A percentile compares a stretch with the other conserved stretches of the same genome.
Evolutionary conservation across 768 basidiomycete genomes (phyloP).

Genomic region (Boletus patriciae): DNA sequence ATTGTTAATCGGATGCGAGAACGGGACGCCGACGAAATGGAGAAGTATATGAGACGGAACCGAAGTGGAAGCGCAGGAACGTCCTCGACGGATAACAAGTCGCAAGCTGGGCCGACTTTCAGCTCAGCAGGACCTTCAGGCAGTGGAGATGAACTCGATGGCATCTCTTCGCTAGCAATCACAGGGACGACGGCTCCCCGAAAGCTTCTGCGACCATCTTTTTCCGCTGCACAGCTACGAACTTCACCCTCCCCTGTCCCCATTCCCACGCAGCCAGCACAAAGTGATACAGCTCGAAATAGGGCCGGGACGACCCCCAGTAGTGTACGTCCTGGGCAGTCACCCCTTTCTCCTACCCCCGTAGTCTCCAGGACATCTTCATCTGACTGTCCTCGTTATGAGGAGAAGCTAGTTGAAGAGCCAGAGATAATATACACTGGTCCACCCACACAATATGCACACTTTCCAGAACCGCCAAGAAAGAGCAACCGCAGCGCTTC

Average conservation of each 20-base stretch:
- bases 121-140: slow-evolving; percentile 52
- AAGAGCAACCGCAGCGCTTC: slow-evolving; percentile 40
- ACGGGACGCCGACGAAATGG: slow-evolving; percentile 84
- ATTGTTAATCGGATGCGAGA: slow-evolving; percentile 80
- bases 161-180: slow-evolving; percentile 45
- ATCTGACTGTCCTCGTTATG: slow-evolving; percentile 47
- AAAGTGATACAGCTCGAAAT: slow-evolving; percentile 47
- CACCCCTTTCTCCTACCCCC: slow-evolving; percentile 41
- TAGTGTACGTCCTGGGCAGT: slow-evolving; percentile 41
- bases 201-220: slow-evolving; percentile 63
- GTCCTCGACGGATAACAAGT: slow-evolving; percentile 69
- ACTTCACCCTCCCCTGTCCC: slow-evolving; percentile 43
- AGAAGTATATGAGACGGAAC: slow-evolving; percentile 79
- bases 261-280: slow-evolving; percentile 36
- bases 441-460: slow-evolving; percentile 67
- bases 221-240: slow-evolving; percentile 76
- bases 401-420: slow-evolving; percentile 43
- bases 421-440: slow-evolving; percentile 54
- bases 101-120: slow-evolving; percentile 51
- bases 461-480: slow-evolving; percentile 66
- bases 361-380: slow-evolving; percentile 55
- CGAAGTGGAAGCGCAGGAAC: slow-evolving; percentile 79
- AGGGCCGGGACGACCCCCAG: slow-evolving; percentile 71
- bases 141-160: slow-evolving; percentile 55
- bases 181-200: slow-evolving; percentile 61